phyloP scores from a whole-genome alignment of 2,329 filamentous ascomycete species.

The Alternaria triticina region DNA sequence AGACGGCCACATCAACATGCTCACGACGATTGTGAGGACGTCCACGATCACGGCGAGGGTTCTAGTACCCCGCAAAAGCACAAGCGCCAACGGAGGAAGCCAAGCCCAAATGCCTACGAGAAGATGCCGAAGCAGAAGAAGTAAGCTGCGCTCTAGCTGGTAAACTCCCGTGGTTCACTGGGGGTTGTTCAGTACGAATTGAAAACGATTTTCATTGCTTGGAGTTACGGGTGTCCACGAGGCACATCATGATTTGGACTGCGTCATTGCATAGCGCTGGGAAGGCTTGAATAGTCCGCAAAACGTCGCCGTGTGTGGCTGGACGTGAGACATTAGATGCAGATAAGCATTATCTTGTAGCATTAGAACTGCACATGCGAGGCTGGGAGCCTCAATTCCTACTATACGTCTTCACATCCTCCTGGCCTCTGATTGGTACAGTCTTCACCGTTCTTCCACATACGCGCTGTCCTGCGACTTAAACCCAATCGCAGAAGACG shows the following conservation, averaged over 20 bases:
- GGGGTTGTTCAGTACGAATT: slow-evolving; percentile 12
- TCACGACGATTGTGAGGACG: slow-evolving; percentile 47
- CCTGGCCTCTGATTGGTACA: neutral
- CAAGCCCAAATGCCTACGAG: slow-evolving; percentile 84
- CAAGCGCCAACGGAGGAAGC: slow-evolving; percentile 55
- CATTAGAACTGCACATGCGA: slow-evolving; percentile 1
- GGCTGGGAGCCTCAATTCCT: neutral
- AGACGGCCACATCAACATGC: slow-evolving; percentile 36
- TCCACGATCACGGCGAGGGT: slow-evolving; percentile 49
- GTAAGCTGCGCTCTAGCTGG: slow-evolving; percentile 13
- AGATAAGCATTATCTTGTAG: neutral
- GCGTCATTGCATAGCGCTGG: slow-evolving; percentile 22
- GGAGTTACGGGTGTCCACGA: slow-evolving; percentile 17
- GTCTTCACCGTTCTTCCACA: neutral
- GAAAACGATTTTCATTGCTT: slow-evolving; percentile 12
- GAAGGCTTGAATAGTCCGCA: slow-evolving; percentile 4
- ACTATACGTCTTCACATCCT: neutral
- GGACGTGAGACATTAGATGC: slow-evolving; percentile 22
- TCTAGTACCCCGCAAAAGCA: slow-evolving; percentile 49
- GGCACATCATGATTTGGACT: slow-evolving; percentile 3
- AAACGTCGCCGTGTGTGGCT: slow-evolving; percentile 18
- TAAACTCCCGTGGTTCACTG: neutral
- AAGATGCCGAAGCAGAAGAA: slow-evolving; percentile 66
- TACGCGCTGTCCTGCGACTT: slow-evolving; percentile 7
- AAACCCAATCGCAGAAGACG: slow-evolving; percentile 7